Conservation (phyloP, 164 flowering plant species). For the Brasenia schreberi region DNA sequence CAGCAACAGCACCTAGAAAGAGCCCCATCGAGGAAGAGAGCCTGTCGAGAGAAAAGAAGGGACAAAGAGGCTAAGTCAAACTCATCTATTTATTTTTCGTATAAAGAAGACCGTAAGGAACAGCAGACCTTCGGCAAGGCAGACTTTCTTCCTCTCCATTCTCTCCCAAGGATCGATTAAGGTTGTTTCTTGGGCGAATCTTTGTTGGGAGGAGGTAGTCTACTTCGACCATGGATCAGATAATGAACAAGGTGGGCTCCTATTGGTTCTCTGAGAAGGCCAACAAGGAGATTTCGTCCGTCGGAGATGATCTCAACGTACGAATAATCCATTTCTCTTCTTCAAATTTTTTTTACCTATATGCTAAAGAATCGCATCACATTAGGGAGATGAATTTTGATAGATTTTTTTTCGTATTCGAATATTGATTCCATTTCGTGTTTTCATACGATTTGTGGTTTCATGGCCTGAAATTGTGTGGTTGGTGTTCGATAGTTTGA, state of each 20-base stretch:
- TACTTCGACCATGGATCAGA: slow-evolving; percentile 48
- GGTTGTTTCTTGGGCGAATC: background rate
- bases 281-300: slow-evolving; percentile 62
- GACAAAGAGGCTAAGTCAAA: too few species aligned
- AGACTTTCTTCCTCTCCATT: background rate
- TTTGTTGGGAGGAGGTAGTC: background rate
- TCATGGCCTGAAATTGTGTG: background rate
- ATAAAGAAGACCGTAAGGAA: background rate
- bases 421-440: background rate
- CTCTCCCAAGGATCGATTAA: background rate
- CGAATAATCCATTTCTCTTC: background rate
- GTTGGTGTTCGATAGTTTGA: background rate
- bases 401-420: background rate
- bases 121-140: background rate
- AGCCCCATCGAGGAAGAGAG: too few species aligned
- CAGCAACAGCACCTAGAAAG: too few species aligned
- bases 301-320: slow-evolving; percentile 72
- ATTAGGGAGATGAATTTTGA: background rate
- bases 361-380: background rate
- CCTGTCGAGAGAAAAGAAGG: too few species aligned
- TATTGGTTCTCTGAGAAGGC: slow-evolving; percentile 66
- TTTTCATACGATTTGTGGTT: background rate
- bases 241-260: slow-evolving; percentile 67
- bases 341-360: background rate
- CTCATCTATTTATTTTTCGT: background rate